Evolutionary conservation across 2,329 filamentous ascomycete genomes (phyloP), one percentile per base, ranked within the genome.

Genomic region (Xylaria sp.): DNA sequence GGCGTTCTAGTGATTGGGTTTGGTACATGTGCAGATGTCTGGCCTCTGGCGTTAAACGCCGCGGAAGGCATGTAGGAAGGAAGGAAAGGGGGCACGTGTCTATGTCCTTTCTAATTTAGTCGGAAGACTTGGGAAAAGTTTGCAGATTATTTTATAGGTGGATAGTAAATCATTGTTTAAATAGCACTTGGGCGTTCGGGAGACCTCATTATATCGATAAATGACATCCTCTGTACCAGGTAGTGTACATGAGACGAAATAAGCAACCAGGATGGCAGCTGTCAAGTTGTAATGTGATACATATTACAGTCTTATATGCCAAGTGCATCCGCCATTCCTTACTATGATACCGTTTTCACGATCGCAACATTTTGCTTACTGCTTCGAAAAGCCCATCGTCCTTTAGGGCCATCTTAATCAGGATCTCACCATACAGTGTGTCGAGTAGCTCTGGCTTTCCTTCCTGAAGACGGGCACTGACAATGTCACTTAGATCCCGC

Each of bases 351-450:
- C 33, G 4, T 15, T 38, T 31, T 54, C 15, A 67, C 38, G 48
- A 57, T 31, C 42, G 17, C 57, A 66, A 31, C 2, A 62, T 59
- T 26, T 9, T 54, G 33, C 28, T 51, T 9, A 72, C 44, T 1
- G 23, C 53, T 15, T 68, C 48, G 20, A 51, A 68, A 2, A 63
- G 17, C 23, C 31, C 44, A 1, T 65, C 42, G 7, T 71, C 60
- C 46, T 38, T 59, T 3, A 63, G 3, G 1, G 68, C 60, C 59
- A 66, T 67, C 20, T 65, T 70, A 28, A 72, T 63, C 5, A 71
- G 28, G 1, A 72, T 60, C 53, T 72, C 70, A 23, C 42, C 59
- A 1, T 54, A 20, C 5, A 67, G 36, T 0, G 63, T 42, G 4
- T 67, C 63, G n/a, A 72, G 23, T 10, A 38, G 36, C 17, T 59